Evolutionary conservation across 1,139 yeast genomes (phyloP).

Genomic region (Schwanniomyces etchellsii): DNA sequence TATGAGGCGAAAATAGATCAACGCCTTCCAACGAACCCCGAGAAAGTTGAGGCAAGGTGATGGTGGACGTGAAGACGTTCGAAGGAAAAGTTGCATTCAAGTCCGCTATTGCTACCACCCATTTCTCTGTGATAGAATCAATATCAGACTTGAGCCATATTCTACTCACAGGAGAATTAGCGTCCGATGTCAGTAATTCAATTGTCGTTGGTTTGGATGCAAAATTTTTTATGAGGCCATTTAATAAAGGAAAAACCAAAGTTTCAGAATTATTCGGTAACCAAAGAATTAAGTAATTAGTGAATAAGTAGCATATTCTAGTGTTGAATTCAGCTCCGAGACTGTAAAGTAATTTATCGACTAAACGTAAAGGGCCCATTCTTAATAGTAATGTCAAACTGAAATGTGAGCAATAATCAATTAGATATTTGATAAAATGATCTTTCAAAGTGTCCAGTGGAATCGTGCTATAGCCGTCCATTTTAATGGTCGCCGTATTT

Average conservation of each 20-base stretch:
- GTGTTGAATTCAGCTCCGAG: constrained; percentile 7
- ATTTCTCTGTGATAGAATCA: constrained; percentile 33
- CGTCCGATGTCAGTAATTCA: constrained; percentile 7
- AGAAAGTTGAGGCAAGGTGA: constrained; percentile 11
- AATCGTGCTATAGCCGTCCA: constrained; percentile 13
- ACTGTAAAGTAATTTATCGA: constrained; percentile 25
- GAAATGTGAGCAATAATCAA: constrained; percentile 18
- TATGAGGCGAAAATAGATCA: no score
- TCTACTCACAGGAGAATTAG: neutral
- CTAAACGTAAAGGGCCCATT: constrained; percentile 33
- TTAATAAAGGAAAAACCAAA: constrained; percentile 10
- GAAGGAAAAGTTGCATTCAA: constrained; percentile 25
- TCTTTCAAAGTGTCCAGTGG: constrained; percentile 23
- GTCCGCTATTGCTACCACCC: constrained; percentile 42
- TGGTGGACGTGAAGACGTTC: constrained; percentile 33
- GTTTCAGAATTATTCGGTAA: constrained; percentile 4
- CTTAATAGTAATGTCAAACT: constrained; percentile 21
- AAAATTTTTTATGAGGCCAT: constrained; percentile 11
- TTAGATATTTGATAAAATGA: constrained; percentile 22
- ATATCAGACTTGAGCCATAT: constrained; percentile 17
- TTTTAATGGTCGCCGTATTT: constrained; percentile 13
- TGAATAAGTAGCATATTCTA: constrained; percentile 27
- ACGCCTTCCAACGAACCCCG: no score
- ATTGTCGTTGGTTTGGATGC: constrained; percentile 11
- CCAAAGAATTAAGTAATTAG: constrained; percentile 27